Base-by-base conservation (phyloP, 495 filamentous ascomycete genomes). In the Daldinia concentrica region DNA sequence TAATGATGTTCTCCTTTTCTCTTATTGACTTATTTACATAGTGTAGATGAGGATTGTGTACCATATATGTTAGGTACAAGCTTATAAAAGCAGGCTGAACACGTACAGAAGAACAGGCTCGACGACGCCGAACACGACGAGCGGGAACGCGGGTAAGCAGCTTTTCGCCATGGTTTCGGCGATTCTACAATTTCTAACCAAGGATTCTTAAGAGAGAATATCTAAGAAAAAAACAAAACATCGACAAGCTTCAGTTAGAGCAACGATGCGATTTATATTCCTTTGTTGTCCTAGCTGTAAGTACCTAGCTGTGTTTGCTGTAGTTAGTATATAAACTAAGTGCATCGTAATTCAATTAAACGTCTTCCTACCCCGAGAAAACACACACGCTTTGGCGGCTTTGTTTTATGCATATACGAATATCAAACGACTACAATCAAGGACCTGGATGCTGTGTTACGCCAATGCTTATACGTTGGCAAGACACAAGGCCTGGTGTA, bases 71-170 rank as follows among this genome's bases (percentile, higher is more conserved):
- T n/a, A n/a, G n/a, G n/a, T n/a, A n/a, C n/a, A 7, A 17, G 34
- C 34, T 36, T 48, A 48, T 12, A 48, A 24, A 12, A 24, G 9
- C n/a, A 64, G 43, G 24, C 14, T 24, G 22, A 41, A 11, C 45
- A 77, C 79, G 58, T 79, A 90, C 86, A 88, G 79, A 34, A 86
- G 82, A 22, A 86, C 66, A 0, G 88, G 88, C 77, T 91, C 89
- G 51, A 90, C 61, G 59, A 90, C 65, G 37, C 82, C 84, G 64
- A 86, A 83, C 66, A 85, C 61, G 41, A 82, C 54, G 29, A 79
- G 64, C 4, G 78, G 79, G 58, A 79, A 50, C 8, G 68, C 43
- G 32, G 78, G 71, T 3, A 80, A 58, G 37, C 68, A 69, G 32
- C 77, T 73, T 22, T 70, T 66, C 1, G 74, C 67, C 77, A 81